Base-by-base conservation (phyloP, 257 asterid species). In the Lavandula angustifolia region DNA sequence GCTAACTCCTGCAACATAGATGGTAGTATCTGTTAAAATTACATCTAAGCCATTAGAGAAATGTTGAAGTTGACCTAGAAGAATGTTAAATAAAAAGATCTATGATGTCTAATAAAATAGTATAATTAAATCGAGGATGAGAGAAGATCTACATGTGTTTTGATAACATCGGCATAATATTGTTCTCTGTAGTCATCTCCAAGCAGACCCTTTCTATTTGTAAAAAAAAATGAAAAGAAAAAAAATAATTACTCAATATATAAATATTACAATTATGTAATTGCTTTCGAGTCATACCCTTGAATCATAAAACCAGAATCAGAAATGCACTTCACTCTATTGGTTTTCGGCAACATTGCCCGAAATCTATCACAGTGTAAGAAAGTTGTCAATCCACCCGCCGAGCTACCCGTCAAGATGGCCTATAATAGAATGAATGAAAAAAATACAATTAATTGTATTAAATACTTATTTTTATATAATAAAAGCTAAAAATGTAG, bases 271-370 rank as follows among this genome's bases (percentile, higher is more conserved):
- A 22, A 22, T 22, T 22, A 22, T 22, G 27, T 22, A 22, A 22
- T 22, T 2, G 5, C 4, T 42, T 27, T 0, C 37, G 1, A 37
- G 0, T 48, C 65, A n/a, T 75, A 84, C 85, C 69, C 79, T 8
- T 55, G 76, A 14, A 84, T 62, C 49, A 84, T 69, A 64, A 78
- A 73, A 16, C 83, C 81, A 29, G 83, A 73, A 75, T 84, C 90
- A 0, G 80, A 65, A 54, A 84, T 34, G 43, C 90, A 84, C 17
- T 84, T 84, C 0, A 79, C 82, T 40, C 62, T 41, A n/a, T 37
- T 35, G 0, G 27, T 64, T 1, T 48, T 37, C 0, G 79, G 79
- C 0, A 84, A 6, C 4, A 73, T 75, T 46, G 66, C 68, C 14
- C 78, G 66, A 34, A 81, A 81, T 1, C 47, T 48, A 43, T 84